Conservation (phyloP, 805 yeast species). For the Lipomyces japonicus region DNA sequence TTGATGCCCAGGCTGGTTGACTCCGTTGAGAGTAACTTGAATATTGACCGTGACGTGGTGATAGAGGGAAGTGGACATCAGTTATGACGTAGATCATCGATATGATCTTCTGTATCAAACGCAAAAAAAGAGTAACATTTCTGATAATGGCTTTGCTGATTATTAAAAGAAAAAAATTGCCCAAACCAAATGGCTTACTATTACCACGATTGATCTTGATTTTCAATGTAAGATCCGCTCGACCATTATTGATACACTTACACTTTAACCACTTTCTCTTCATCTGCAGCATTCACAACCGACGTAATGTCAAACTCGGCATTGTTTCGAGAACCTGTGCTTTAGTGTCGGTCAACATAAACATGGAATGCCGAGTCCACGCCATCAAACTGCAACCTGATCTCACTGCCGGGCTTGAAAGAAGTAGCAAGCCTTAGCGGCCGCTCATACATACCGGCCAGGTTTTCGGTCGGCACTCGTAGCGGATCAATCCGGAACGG, state of each 20-base stretch:
- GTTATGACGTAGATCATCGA: constrained; percentile 36
- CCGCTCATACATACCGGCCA: constrained; percentile 37
- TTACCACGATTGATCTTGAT: constrained; percentile 42
- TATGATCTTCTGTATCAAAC: constrained; percentile 29
- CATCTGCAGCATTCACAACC: constrained; percentile 4
- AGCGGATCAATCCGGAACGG: constrained; percentile 40
- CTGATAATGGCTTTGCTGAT: constrained; percentile 41
- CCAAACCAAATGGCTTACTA: no score
- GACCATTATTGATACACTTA: constrained; percentile 37
- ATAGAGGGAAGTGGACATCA: constrained; percentile 1
- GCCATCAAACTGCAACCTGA: constrained; percentile 38
- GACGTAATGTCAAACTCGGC: constrained; percentile 35
- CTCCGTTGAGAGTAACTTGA: neutral
- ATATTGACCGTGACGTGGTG: constrained; percentile 4
- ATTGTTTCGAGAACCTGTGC: constrained; percentile 38
- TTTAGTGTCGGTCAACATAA: constrained; percentile 35
- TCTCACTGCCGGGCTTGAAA: constrained; percentile 26
- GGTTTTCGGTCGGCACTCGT: constrained; percentile 35
- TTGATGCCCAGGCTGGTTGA: neutral
- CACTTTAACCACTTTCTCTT: neutral
- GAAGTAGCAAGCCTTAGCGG: neutral
- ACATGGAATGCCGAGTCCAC: constrained; percentile 39
- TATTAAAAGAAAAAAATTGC: no score
- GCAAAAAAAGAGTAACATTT: constrained; percentile 36
- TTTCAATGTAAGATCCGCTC: constrained; percentile 38